Percentiles rank a stretch among this genome's conserved stretches.
These are phyloP conservation scores for Penicillium polonicum DNA, from an alignment of 2,329 filamentous ascomycete genomes.

Conservation along the genomic window DNA sequence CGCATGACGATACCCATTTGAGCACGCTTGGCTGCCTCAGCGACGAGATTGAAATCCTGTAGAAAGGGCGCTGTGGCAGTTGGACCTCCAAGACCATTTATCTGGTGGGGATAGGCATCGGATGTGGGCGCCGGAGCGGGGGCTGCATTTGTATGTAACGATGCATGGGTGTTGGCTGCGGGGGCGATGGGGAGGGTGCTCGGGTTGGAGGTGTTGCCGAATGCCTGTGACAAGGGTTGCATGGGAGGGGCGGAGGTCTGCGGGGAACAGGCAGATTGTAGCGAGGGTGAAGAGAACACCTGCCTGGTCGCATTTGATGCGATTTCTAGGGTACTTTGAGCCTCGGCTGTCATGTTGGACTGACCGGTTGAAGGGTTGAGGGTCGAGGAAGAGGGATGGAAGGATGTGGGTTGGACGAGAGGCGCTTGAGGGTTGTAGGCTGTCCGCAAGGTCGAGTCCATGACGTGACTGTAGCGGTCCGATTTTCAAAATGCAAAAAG, in stretches of 20 bases:
- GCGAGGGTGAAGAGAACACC: conserved; percentile 15
- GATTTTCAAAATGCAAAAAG: not conserved
- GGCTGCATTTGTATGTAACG: conserved; percentile 12
- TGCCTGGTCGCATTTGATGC: conserved; percentile 15
- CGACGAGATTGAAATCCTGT: conserved; percentile 78
- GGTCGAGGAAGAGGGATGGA: conserved; percentile 12
- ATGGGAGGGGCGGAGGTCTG: conserved; percentile 16
- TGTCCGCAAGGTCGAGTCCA: conserved; percentile 21
- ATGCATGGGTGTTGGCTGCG: conserved; percentile 12
- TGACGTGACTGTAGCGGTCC: conserved; percentile 8
- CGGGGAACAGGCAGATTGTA: conserved; percentile 14
- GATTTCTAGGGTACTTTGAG: conserved; percentile 12
- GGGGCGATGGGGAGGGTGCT: conserved; percentile 12
- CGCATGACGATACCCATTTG: conserved; percentile 87
- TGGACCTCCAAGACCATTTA: conserved; percentile 32
- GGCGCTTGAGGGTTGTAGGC: conserved; percentile 17
- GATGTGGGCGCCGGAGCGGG: conserved; percentile 8
- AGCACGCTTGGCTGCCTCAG: conserved; percentile 88
- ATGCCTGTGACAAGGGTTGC: conserved; percentile 17
- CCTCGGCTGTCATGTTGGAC: conserved; percentile 10
- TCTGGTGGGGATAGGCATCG: conserved; percentile 27
- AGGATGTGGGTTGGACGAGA: conserved; percentile 9
- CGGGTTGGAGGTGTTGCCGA: conserved; percentile 10
- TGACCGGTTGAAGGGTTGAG: conserved; percentile 12
- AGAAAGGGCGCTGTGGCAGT: conserved; percentile 62